Evolutionary conservation across 148 eudicot genomes (phyloP).

Genomic region (Vaccinium vitisidaea): DNA sequence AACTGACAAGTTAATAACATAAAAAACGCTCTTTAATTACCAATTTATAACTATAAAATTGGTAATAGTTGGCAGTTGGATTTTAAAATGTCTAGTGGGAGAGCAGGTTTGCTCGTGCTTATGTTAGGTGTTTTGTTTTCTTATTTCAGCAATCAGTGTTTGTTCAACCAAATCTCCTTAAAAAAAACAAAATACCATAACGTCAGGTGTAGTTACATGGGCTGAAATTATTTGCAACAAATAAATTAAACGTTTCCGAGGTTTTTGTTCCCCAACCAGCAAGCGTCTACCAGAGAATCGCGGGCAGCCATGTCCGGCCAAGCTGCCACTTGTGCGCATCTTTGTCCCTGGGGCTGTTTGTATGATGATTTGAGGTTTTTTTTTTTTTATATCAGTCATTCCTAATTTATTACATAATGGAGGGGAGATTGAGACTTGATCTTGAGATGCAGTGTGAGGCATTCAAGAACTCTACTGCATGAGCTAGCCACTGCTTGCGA

Average conservation of each 20-base stretch:
- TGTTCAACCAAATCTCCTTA: not conserved
- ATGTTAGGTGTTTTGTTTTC: slow-evolving; percentile 4
- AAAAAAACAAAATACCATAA: not conserved
- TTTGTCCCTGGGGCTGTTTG: too few species aligned
- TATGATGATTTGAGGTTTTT: too few species aligned
- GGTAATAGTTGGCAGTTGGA: not conserved
- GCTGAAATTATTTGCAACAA: not conserved
- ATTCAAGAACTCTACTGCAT: too few species aligned
- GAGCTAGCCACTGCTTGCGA: too few species aligned
- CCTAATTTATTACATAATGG: too few species aligned
- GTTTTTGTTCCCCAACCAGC: not conserved
- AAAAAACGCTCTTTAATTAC: not conserved
- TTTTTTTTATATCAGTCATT: too few species aligned
- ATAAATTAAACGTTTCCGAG: not conserved
- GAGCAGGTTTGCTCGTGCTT: not conserved
- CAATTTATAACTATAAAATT: not conserved
- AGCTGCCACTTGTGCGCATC: not conserved
- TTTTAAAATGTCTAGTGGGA: not conserved
- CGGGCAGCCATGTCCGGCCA: not conserved
- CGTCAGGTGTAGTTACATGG: not conserved
- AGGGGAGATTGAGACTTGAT: too few species aligned
- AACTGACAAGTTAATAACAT: not conserved
- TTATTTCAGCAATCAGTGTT: not conserved
- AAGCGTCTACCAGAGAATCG: not conserved
- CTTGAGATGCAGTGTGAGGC: too few species aligned